These are phyloP conservation scores for Teunomyces lycoperdinae DNA, from an alignment of 805 yeast genomes.

Conservation along the genomic window DNA sequence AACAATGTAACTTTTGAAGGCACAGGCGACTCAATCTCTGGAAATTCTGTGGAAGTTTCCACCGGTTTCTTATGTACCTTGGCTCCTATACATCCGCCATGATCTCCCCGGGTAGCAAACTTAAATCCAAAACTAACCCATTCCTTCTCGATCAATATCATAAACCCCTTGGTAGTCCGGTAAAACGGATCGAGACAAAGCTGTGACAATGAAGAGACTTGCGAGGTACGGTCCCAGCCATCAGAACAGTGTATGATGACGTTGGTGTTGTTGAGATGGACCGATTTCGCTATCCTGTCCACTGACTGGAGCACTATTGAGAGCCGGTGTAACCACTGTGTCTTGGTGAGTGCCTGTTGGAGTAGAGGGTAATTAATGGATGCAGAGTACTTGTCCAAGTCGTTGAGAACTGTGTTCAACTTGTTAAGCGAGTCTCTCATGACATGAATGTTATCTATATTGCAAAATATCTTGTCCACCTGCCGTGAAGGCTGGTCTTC, in stretches of 20 bases:
- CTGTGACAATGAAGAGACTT: constrained; percentile 78
- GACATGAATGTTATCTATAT: constrained; percentile 93
- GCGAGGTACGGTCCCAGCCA: constrained; percentile 98
- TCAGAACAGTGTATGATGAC: constrained; percentile 91
- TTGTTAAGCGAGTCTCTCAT: constrained; percentile 80
- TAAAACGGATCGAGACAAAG: constrained; percentile 87
- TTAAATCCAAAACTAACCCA: constrained; percentile 95
- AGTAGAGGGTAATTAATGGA: constrained; percentile 21
- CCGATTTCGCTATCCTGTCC: constrained; percentile 74
- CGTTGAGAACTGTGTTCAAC: constrained; percentile 59
- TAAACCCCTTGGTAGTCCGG: constrained; percentile 85
- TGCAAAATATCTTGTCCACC: constrained; percentile 72
- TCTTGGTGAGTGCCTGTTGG: constrained; percentile 55
- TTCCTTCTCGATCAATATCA: constrained; percentile 83
- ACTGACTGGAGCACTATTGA: constrained; percentile 69
- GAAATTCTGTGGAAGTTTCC: constrained; percentile 7
- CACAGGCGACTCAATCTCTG: constrained; percentile 10
- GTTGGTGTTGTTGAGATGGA: constrained; percentile 79
- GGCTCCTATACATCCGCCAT: constrained; percentile 53
- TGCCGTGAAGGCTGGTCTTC: constrained; percentile 19
- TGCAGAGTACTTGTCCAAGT: constrained; percentile 58
- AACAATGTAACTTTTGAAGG: constrained; percentile 30
- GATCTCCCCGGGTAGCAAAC: constrained; percentile 81
- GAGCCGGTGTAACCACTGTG: constrained; percentile 78
- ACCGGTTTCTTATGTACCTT: constrained; percentile 13